These are phyloP conservation scores for Stagonosporopsis cucurbitacearum DNA, from an alignment of 2,329 filamentous ascomycete genomes.

Conservation along the genomic window DNA sequence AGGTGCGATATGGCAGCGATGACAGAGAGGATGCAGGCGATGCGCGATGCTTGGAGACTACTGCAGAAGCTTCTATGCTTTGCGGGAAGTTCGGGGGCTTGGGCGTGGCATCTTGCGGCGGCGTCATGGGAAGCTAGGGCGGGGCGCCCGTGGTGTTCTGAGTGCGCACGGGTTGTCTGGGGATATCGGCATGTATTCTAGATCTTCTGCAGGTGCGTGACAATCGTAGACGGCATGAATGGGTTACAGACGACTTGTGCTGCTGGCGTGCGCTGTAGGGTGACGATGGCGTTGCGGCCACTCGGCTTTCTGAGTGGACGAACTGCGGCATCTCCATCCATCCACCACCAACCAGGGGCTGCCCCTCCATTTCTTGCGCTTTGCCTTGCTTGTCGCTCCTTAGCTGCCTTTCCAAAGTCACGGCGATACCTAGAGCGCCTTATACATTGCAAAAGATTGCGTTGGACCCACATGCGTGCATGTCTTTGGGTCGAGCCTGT, in stretches of 20 bases:
- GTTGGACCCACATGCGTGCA: constrained; percentile 31
- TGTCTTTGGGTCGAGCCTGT: constrained; percentile 40
- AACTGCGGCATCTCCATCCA: constrained; percentile 38
- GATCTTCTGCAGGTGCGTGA: neutral
- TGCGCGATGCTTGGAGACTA: constrained; percentile 65
- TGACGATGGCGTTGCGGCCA: constrained; percentile 42
- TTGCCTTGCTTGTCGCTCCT: constrained; percentile 7
- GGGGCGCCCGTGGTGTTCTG: constrained; percentile 42
- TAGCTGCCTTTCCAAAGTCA: neutral
- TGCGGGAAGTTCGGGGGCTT: constrained; percentile 54
- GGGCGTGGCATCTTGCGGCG: constrained; percentile 49
- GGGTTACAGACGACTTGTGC: constrained; percentile 16
- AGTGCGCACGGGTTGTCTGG: constrained; percentile 37
- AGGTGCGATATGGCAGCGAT: constrained; percentile 61
- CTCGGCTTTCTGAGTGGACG: constrained; percentile 42
- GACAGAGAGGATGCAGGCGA: constrained; percentile 67
- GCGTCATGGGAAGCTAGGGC: constrained; percentile 50
- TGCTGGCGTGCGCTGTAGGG: constrained; percentile 21
- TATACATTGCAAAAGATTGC: constrained; percentile 7
- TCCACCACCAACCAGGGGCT: constrained; percentile 16
- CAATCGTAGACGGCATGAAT: constrained; percentile 9
- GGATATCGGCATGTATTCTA: constrained; percentile 44
- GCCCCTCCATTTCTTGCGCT: constrained; percentile 15
- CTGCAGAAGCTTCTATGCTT: constrained; percentile 61
- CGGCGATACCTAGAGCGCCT: constrained; percentile 3